These are phyloP conservation scores for Scenedesmus sp. DNA, from an alignment of 163 green algal genomes.

Conservation along the genomic window DNA sequence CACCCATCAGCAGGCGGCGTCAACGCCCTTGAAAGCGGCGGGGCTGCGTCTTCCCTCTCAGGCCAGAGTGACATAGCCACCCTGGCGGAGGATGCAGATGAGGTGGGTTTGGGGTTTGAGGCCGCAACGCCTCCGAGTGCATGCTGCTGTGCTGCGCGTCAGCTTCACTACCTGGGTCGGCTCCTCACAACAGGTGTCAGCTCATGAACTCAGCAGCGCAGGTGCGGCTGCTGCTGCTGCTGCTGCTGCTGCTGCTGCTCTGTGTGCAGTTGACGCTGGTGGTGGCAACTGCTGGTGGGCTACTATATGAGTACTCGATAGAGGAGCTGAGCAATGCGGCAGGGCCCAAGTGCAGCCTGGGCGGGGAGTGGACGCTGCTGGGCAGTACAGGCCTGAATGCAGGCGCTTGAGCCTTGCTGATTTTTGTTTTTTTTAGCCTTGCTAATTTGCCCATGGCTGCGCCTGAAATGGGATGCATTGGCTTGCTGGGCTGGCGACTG, in stretches of 20 bases:
- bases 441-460: too few relatives aligned
- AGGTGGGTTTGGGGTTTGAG: not conserved
- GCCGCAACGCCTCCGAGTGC: too few relatives aligned
- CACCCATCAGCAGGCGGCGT: conserved; percentile 29
- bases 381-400: conserved; percentile 29
- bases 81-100: not conserved
- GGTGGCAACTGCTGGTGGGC: conserved; percentile 71
- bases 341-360: conserved; percentile 58
- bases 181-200: too few relatives aligned
- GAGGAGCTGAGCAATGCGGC: conserved; percentile 48
- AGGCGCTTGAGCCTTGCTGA: too few relatives aligned
- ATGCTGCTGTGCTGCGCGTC: too few relatives aligned
- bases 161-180: too few relatives aligned
- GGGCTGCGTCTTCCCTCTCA: not conserved
- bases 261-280: conserved; percentile 59
- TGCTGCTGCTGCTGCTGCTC: conserved; percentile 1
- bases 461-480: too few relatives aligned
- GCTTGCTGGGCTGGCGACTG: too few relatives aligned
- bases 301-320: conserved; percentile 80
- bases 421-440: too few relatives aligned
- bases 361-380: conserved; percentile 70
- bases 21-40: not conserved
- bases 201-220: not conserved
- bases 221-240: not conserved
- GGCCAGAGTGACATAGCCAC: not conserved